Conservation (phyloP, 148 eudicot species). For the Drosera capensis region DNA sequence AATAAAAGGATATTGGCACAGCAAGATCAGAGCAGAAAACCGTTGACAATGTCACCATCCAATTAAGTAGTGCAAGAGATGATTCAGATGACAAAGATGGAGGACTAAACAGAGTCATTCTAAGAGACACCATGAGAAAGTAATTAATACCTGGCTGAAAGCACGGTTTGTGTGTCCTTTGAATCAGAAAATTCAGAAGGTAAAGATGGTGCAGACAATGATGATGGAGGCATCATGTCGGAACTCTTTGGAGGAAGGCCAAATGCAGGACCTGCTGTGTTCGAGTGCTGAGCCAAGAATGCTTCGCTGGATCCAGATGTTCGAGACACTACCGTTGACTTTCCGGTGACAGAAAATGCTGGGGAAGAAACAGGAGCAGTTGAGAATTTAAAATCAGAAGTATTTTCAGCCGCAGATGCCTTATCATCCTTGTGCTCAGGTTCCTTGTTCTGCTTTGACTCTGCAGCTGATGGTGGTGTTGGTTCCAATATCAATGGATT, state of each 20-base stretch:
- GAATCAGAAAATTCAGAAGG: slow-evolving; percentile 12
- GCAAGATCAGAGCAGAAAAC: too few relatives aligned
- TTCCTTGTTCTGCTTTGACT: slow-evolving; percentile 10
- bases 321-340: slow-evolving; percentile 12
- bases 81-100: too few relatives aligned
- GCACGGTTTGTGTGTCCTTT: slow-evolving; percentile 15
- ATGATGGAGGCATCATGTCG: too few relatives aligned
- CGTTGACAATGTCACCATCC: too few relatives aligned
- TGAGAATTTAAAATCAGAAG: slow-evolving; percentile 10
- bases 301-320: slow-evolving; percentile 10
- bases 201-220: slow-evolving; percentile 16
- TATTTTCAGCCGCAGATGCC: slow-evolving; percentile 13
- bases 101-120: too few relatives aligned
- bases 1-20: too few relatives aligned
- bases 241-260: too few relatives aligned
- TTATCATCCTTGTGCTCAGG: slow-evolving; percentile 13
- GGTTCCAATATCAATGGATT: slow-evolving; percentile 9
- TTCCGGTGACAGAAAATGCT: slow-evolving; percentile 3
- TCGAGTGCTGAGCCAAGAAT: slow-evolving; percentile 13
- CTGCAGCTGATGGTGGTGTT: slow-evolving; percentile 8
- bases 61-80: too few relatives aligned
- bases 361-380: slow-evolving; percentile 6
- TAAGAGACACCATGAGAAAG: too few relatives aligned
- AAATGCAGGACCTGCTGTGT: slow-evolving; percentile 10
- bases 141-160: slow-evolving; percentile 33